phyloP scores from a whole-genome alignment of 345 rosid genomes.

The Lumnitzera racemosa region DNA sequence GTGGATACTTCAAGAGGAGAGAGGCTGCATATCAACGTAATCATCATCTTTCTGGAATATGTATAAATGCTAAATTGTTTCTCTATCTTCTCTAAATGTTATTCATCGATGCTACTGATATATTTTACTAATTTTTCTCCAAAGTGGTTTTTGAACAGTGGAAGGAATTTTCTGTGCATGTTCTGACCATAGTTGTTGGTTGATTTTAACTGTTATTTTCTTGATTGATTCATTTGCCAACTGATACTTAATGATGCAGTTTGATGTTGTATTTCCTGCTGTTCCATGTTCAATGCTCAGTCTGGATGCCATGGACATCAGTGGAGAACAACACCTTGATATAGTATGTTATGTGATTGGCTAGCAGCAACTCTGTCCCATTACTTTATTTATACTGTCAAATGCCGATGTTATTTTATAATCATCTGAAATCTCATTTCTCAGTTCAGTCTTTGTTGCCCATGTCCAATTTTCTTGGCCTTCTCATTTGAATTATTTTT shows the following conservation, averaged over 20 bases:
- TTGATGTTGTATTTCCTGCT: conserved; percentile 60
- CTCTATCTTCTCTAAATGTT: neutral
- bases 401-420: no score
- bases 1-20: conserved; percentile 74
- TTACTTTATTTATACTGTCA: no score
- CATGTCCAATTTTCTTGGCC: no score
- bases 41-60: neutral
- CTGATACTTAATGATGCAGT: conserved; percentile 29
- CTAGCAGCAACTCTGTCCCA: no score
- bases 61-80: neutral
- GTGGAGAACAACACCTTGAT: conserved; percentile 69
- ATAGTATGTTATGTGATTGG: conserved; percentile 31
- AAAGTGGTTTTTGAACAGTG: no score
- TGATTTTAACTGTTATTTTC: no score
- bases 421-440: conserved; percentile 3
- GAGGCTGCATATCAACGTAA: conserved; percentile 52
- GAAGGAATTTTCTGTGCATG: no score
- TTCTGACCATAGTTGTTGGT: no score
- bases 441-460: neutral
- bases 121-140: no score
- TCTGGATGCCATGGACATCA: conserved; percentile 72
- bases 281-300: conserved; percentile 60
- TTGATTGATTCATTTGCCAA: neutral
- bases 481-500: neutral
- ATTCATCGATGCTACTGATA: no score